phyloP scores from a whole-genome alignment of 2,329 filamentous ascomycete genomes.

The Pezicula radicicola region DNA sequence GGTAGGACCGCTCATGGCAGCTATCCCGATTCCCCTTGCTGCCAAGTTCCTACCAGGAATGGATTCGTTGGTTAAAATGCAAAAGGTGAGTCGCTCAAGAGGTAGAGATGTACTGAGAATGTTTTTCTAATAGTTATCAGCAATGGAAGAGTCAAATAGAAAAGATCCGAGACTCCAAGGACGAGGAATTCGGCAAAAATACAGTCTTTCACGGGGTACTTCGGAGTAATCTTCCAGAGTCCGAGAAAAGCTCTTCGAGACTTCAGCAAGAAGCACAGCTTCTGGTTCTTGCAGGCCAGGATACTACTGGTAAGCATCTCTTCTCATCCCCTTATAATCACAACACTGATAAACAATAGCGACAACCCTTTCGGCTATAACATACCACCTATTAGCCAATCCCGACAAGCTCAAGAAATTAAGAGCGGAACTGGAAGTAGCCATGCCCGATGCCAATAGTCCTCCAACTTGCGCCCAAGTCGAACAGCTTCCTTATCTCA shows the following conservation, averaged over 20 bases:
- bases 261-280: constrained; percentile 19
- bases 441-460: constrained; percentile 2
- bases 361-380: constrained; percentile 25
- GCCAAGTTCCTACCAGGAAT: constrained; percentile 3
- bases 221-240: background rate
- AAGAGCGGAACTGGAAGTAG: constrained; percentile 26
- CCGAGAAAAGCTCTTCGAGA: background rate
- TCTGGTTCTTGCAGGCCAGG: constrained; percentile 27
- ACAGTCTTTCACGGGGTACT: constrained; percentile 11
- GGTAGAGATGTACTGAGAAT: background rate
- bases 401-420: constrained; percentile 24
- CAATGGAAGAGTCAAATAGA: background rate
- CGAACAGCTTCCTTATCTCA: constrained; percentile 32
- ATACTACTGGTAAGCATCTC: constrained; percentile 30
- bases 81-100: background rate
- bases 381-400: constrained; percentile 31
- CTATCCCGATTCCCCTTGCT: background rate
- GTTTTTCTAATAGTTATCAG: background rate
- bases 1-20: constrained; percentile 1
- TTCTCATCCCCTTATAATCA: no score
- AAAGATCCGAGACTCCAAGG: background rate
- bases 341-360: constrained; percentile 2
- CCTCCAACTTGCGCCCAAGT: constrained; percentile 7
- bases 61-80: background rate
- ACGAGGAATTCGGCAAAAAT: constrained; percentile 5